Base-by-base conservation (phyloP, 2,329 filamentous ascomycete genomes). In the Acarospora socialis region DNA sequence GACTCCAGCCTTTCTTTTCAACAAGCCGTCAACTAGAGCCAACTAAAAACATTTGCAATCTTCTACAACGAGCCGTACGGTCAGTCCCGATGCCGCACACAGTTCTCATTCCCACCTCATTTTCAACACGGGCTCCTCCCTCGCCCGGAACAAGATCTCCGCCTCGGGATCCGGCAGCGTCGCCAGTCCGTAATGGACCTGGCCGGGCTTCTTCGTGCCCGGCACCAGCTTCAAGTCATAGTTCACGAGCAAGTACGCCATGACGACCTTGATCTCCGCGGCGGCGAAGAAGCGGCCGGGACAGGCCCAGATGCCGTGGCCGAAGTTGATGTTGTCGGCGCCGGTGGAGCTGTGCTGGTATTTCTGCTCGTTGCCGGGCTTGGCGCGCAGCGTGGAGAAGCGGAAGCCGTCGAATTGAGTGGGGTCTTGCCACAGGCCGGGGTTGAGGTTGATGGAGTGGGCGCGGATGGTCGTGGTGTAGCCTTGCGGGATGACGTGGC, bases 261-360 rank as follows among this genome's bases (percentile, higher is more conserved):
- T 14, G 10, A 40, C 30, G 7, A 36, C 32, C 20, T 40, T 40
- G 14, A 40, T 26, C 20, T 35, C 32, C 5, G 24, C 22, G 14
- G 31, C n/a, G 9, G 36, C 38, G 10, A 40, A 39, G 20, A 39
- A 40, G 2, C 38, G 26, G 5, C 38, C 36, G 3, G 38, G 38
- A 25, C 38, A 40, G 8, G 38, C 9, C 14, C 33, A 18, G 7
- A 5, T 21, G 15, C 38, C 38, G 27, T 35, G 21, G 4, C 38
- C 38, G 16, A 40, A 40, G 21, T 35, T 16, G 10, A 38, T 20
- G 8, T 21, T 13, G 6, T 19, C 28, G 9, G 21, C 12, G 12
- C 23, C 17, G 6, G 28, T 32, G 9, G 21, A 27, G 7, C 32
- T 17, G 19, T 35, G 36, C 12, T 35, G 35, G 16, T 26, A 19